Percentiles rank a stretch among this genome's conserved stretches.
phyloP scores from a whole-genome alignment of 306 rosid species.

The Ochetophila trinervis region DNA sequence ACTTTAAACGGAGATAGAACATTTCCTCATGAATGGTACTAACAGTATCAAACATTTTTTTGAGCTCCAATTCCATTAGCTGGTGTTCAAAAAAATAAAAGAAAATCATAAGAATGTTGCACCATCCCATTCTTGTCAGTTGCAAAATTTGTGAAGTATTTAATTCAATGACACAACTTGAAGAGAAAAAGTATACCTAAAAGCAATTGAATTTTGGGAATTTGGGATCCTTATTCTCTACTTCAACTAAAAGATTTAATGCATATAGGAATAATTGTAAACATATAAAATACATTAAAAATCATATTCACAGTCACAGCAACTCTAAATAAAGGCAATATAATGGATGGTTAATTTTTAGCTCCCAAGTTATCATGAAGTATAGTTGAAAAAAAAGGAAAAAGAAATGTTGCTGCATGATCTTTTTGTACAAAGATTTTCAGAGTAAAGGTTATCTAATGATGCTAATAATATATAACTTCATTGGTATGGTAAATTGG shows the following conservation, averaged over 20 bases:
- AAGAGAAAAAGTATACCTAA: not conserved
- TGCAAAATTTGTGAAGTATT: not conserved
- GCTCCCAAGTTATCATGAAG: not conserved
- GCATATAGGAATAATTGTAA: no score
- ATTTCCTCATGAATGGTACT: constrained; percentile 80
- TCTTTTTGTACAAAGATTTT: not conserved
- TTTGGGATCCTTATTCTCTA: no score
- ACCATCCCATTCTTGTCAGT: not conserved
- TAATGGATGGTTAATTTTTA: no score
- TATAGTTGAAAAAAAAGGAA: not conserved
- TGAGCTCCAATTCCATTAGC: constrained; percentile 85
- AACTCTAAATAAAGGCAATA: no score
- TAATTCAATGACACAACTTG: not conserved
- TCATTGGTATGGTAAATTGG: not conserved
- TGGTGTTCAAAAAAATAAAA: constrained; percentile 25
- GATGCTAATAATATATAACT: not conserved
- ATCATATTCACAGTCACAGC: no score
- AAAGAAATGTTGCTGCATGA: not conserved
- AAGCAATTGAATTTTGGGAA: no score
- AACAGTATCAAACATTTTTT: constrained; percentile 65
- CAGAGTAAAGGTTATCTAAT: not conserved
- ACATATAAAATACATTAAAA: no score
- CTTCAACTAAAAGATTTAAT: no score
- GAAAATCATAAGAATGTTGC: constrained; percentile 9
- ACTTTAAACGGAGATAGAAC: constrained; percentile 81